These are phyloP conservation scores for Clonostachys solani DNA, from an alignment of 2,329 filamentous ascomycete species.

Conservation along the genomic window DNA sequence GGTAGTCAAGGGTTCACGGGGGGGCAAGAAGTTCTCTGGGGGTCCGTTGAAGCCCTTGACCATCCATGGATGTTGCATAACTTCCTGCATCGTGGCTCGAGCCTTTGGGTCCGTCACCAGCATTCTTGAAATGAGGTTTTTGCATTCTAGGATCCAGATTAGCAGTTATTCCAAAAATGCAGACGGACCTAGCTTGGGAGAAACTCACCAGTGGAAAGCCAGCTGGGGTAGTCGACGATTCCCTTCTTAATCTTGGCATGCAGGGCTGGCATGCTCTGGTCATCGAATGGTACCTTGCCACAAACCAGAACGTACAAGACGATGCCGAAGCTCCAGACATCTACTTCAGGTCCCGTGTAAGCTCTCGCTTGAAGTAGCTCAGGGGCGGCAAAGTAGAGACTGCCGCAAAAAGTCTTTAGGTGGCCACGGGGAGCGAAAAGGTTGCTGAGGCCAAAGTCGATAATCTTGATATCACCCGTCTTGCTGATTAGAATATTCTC, in stretches of 20 bases:
- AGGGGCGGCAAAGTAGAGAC: constrained; percentile 94
- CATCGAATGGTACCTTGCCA: constrained; percentile 96
- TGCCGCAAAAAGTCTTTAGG: constrained; percentile 95
- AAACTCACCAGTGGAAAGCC: constrained; percentile 75
- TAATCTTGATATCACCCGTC: constrained; percentile 98
- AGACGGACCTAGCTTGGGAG: neutral
- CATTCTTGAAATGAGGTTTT: constrained; percentile 89
- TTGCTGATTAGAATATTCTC: constrained; percentile 99
- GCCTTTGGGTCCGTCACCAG: constrained; percentile 89
- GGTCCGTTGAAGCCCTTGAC: constrained; percentile 82
- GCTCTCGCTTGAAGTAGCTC: constrained; percentile 90
- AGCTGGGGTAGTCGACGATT: constrained; percentile 89
- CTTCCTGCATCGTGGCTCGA: constrained; percentile 82
- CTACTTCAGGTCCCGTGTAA: constrained; percentile 94
- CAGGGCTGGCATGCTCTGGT: constrained; percentile 97
- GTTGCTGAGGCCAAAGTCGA: constrained; percentile 97
- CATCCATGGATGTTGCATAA: constrained; percentile 96
- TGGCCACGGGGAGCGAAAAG: constrained; percentile 82
- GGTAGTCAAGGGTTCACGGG: constrained; percentile 77
- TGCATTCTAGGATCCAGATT: constrained; percentile 67
- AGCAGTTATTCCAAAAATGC: constrained; percentile 15
- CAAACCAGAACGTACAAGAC: constrained; percentile 96
- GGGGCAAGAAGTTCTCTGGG: constrained; percentile 84
- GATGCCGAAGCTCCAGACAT: constrained; percentile 98
- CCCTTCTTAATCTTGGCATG: constrained; percentile 99